phyloP scores from a whole-genome alignment of 1,284 basidiomycete genomes.

The Macrocystidia cucumis region DNA sequence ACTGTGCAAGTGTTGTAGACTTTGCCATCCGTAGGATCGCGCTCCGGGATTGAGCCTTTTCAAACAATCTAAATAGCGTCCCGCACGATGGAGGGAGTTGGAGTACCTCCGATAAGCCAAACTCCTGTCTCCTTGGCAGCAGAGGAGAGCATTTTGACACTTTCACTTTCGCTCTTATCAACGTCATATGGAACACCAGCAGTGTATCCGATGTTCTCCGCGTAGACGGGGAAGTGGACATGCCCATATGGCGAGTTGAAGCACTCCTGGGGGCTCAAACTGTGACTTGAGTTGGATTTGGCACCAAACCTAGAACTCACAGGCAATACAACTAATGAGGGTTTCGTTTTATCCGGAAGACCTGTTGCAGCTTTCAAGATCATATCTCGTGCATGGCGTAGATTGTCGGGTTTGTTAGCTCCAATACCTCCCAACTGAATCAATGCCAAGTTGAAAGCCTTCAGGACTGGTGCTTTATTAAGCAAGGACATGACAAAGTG shows the following conservation, averaged over 20 bases:
- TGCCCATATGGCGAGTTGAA: constrained; percentile 98
- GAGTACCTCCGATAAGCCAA: constrained; percentile 87
- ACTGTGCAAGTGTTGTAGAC: constrained; percentile 93
- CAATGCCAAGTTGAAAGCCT: constrained; percentile 77
- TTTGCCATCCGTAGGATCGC: constrained; percentile 53
- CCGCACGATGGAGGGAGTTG: constrained; percentile 1
- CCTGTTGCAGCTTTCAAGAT: constrained; percentile 59
- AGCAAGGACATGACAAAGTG: constrained; percentile 2
- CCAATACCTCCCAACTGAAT: constrained; percentile 77
- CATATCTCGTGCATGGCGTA: constrained; percentile 75
- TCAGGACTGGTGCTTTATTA: constrained; percentile 28
- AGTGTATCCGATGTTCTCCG: constrained; percentile 69
- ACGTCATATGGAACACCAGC: constrained; percentile 52
- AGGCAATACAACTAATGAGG: constrained; percentile 84
- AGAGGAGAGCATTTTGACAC: constrained; percentile 75
- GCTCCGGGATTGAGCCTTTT: constrained; percentile 85
- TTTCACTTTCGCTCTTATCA: constrained; percentile 61
- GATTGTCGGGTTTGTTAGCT: constrained; percentile 65
- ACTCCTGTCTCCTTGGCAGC: constrained; percentile 76
- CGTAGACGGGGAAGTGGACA: constrained; percentile 76
- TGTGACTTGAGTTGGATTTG: no score
- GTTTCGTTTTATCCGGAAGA: constrained; percentile 42
- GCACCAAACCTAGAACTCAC: constrained; percentile 35
- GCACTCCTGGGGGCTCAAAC: constrained; percentile 63
- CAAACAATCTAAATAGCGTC: not conserved